Base-by-base conservation (phyloP, 2,329 filamentous ascomycete species). In the Davidsoniella neocaledoniae region DNA sequence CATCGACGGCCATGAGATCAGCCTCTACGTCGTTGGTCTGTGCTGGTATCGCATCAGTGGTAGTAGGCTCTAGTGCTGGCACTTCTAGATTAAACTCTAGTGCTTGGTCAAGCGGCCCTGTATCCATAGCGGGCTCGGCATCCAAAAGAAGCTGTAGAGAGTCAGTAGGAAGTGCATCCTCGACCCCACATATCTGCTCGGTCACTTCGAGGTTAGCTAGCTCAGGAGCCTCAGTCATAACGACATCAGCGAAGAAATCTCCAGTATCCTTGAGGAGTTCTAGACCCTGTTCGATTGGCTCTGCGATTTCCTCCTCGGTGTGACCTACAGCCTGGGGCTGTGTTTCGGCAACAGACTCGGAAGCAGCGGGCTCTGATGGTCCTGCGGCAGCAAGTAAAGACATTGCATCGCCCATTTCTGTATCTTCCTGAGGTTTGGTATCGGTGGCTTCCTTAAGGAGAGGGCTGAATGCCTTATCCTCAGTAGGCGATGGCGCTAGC, bases 211-310 rank as follows among this genome's bases (percentile, higher is more conserved):
- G 14, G 46, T 51, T 42, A 49, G 44, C 37, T 49, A 47, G 21
- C 14, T 52, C 46, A 7, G 49, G 50, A 14, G 41, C 50, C 19
- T 53, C 49, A 17, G 54, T 56, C 26, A 62, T 61, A 17, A 55
- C 54, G 46, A 60, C 61, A 38, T 60, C 55, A 47, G 61, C 60
- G 37, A 60, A 36, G 8, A 14, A 16, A 16, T 26, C 26, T 23
- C 7, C 23, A 17, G 33, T 12, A 14, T n/a, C 25, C 8, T 29
- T 21, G 12, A 23, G 6, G 5, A 23, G 21, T 23, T 23, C 21
- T 23, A 23, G 21, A 23, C 5, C 21, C 5, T 23, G 19, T 16
- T 43, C 39, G 16, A 43, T 6, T 12, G 17, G 10, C 46, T 42
- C 38, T 16, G 46, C 46, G 5, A 43, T 33, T 10, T 10, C 1